Percentiles rank a stretch among this genome's conserved stretches.
Conservation (phyloP, 2,329 filamentous ascomycete genomes). For the Didymella sp. region DNA sequence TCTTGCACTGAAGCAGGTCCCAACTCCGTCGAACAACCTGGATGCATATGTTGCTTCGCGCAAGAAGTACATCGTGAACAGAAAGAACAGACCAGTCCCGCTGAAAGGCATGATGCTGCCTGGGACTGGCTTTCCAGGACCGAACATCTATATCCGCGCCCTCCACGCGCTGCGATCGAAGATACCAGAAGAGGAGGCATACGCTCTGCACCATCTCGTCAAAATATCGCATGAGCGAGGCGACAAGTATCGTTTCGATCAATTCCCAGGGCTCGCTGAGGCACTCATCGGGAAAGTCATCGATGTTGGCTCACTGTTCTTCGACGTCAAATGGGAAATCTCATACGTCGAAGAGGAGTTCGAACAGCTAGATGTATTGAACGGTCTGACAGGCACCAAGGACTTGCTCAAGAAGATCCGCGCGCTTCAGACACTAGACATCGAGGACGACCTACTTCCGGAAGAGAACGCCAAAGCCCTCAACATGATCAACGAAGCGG, state of each 20-base stretch:
- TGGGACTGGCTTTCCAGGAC: slow-evolving; percentile 73
- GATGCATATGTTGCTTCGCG: slow-evolving; percentile 68
- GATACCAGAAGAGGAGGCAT: slow-evolving; percentile 83
- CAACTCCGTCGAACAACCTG: slow-evolving; percentile 77
- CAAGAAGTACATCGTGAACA: slow-evolving; percentile 59
- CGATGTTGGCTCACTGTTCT: slow-evolving; percentile 79
- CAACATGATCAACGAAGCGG: slow-evolving; percentile 82
- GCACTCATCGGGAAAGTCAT: slow-evolving; percentile 85
- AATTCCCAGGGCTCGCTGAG: slow-evolving; percentile 87
- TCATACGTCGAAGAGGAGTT: slow-evolving; percentile 67
- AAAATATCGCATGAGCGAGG: slow-evolving; percentile 95
- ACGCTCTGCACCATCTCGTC: slow-evolving; percentile 89
- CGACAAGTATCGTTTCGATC: slow-evolving; percentile 94
- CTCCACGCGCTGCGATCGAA: slow-evolving; percentile 82
- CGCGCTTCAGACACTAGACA: slow-evolving; percentile 62
- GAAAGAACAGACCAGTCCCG: slow-evolving; percentile 48
- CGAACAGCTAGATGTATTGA: slow-evolving; percentile 60
- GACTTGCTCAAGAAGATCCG: slow-evolving; percentile 76
- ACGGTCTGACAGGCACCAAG: slow-evolving; percentile 70
- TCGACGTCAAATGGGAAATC: slow-evolving; percentile 81
- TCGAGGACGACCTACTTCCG: slow-evolving; percentile 74
- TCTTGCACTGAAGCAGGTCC: slow-evolving; percentile 73
- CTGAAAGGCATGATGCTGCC: slow-evolving; percentile 65
- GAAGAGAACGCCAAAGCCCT: slow-evolving; percentile 74
- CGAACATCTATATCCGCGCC: slow-evolving; percentile 90